Evolutionary conservation across 352 stramenopile species (phyloP), one percentile per base, ranked within the genome.

Genomic region (Lagenidium sp.): DNA sequence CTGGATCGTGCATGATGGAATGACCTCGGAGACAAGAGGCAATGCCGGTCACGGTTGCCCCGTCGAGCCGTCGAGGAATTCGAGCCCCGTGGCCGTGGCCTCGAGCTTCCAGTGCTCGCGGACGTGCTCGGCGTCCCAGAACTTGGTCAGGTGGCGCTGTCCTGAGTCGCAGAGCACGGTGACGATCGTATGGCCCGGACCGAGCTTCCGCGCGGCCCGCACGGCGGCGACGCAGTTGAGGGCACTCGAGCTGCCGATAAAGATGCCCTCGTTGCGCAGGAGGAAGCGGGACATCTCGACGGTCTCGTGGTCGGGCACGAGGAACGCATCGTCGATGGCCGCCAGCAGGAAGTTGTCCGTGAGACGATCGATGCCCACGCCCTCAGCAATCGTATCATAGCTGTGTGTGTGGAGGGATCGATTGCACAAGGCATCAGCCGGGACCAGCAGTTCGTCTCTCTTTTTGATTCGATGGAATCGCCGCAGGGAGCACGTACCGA

Each of bases 311-410:
- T 99, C 94, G 2, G 74, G 79, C 32, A 98, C 89, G 41, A 68
- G 64, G 60, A 92, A 82, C 7, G 85, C 85, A 50, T 89, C 80
- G 52, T 97, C 86, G 41, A 95, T 82, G 24, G 85, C 66, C 10
- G 94, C 95, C 8, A 82, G 67, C 20, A 77, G 47, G 55, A 99
- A 98, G 63, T 99, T 99, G 24, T 82, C 69, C 7, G 95, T 99
- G 39, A 99, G 57, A 12, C 96, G 90, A 65, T 99, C 96, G 42
- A 99, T 92, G 45, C 96, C 97, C 32, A 99, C 97, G 20, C 97
- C 96, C 67, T 99, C 96, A 2, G 89, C 91, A 44, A 99, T 85
- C 28, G 94, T 98, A 65, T 99, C 95, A 63, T 99, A 98, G 52
- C 95, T 88, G 41, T n/a, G n/a, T n/a, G n/a, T n/a, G n/a, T n/a